These are phyloP conservation scores for Euphorbia peplus DNA, from an alignment of 345 rosid genomes.

Conservation along the genomic window DNA sequence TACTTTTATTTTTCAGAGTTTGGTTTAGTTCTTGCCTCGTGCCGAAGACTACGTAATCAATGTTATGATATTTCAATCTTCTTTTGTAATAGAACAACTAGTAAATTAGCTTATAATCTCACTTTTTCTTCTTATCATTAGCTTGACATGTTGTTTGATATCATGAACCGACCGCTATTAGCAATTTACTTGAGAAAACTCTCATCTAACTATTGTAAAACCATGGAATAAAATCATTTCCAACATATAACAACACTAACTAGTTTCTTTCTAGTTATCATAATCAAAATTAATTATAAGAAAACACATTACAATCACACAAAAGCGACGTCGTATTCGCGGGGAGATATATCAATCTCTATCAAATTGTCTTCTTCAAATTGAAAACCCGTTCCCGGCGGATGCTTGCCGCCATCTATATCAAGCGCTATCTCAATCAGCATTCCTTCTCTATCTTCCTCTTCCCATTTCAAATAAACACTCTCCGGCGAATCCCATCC, in stretches of 20 bases:
- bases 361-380: conserved; percentile 70
- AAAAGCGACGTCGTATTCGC: conserved; percentile 6
- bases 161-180: no score
- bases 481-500: conserved; percentile 43
- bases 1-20: no score
- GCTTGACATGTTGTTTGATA: no score
- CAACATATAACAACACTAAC: background rate
- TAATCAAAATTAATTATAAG: background rate
- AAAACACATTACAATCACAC: background rate
- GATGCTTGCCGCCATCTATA: conserved; percentile 18
- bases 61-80: no score
- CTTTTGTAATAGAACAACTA: no score
- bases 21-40: no score
- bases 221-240: no score
- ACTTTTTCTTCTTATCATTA: no score
- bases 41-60: no score
- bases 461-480: conserved; percentile 46
- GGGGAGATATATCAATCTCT: conserved; percentile 61
- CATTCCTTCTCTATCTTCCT: conserved; percentile 47
- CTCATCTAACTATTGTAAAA: no score
- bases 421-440: conserved; percentile 72
- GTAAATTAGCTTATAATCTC: no score
- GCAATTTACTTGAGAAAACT: no score
- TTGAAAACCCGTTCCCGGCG: conserved; percentile 30
- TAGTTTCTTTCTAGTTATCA: background rate